Evolutionary conservation across 2,329 filamentous ascomycete species (phyloP), one percentile per base, ranked within the genome.

Genomic region (Harringtonia lauricola): DNA sequence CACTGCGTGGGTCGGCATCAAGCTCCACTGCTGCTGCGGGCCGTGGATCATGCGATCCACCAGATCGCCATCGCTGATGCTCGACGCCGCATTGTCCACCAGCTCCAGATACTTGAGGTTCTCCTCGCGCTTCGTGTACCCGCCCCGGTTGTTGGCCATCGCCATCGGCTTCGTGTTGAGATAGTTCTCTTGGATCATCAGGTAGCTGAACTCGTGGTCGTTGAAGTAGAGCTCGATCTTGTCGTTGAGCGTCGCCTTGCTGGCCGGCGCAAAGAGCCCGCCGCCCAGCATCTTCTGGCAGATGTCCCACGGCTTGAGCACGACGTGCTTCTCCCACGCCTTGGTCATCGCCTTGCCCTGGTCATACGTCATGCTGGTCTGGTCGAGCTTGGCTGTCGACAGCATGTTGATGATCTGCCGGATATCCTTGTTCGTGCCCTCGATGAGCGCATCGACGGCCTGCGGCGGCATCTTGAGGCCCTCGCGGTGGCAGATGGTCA

Each of bases 151-250:
- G 48, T 69, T 74, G 4, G 85, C 67, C 13, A 83, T 68, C 5
- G 63, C 71, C 48, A 80, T 72, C 3, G 92, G 92, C 48, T 81
- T 86, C 2, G 87, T 88, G 49, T 79, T 83, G 13, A 98, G 72
- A 54, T 98, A 98, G 58, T 98, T 98, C 62, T 98, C 94, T 60
- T 98, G 92, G 38, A 98, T 80, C 92, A 98, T 96, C 42, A 98
- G 70, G 57, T 82, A 92, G 56, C 88, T 95, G 65, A 96, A 94
- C 55, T 98, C 92, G 57, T 98, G 92, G 55, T 98, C 92, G 61
- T 98, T 96, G 71, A 98, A 98, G 62, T 98, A 98, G 2, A 98
- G 77, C 64, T 98, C 90, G 49, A 94, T 92, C 70, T 98, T 98
- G 62, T 98, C 90, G 59, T 96, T 96, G 30, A 98, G 68, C 0